Evolutionary conservation across 768 basidiomycete species (phyloP), one percentile per base, ranked within the genome.

Genomic region (Candolleomyces eurysporus): DNA sequence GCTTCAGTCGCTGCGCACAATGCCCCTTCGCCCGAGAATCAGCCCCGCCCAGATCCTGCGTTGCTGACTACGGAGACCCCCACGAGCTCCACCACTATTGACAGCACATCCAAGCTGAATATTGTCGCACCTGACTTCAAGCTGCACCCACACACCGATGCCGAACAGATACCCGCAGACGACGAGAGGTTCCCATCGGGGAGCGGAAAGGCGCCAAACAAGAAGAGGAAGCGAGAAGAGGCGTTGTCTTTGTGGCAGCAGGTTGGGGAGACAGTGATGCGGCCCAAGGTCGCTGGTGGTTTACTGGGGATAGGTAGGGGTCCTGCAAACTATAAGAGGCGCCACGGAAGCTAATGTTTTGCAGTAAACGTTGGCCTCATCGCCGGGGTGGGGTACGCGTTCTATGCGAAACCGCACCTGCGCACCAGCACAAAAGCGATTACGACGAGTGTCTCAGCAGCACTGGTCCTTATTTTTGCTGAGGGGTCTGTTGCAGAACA

Each of bases 361-460:
- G 0, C 60, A 90, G 90, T 89, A 52, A 92, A 92, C 71, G 74
- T 92, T 64, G 90, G 90, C 19, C 72, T 92, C 19, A 66, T 92
- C 30, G 82, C 83, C 1, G 82, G 83, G 9, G 77, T 84, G 21
- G 84, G 86, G 4, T 88, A 87, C 66, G 76, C 80, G 8, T 84
- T 89, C 66, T 91, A 91, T 73, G 78, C 77, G 4, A 75, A 83
- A 36, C 87, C 87, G 19, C 75, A 81, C 55, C 77, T 89, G 31
- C 87, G 88, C 21, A 77, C 79, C 58, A 84, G 91, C 69, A 71
- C 84, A 52, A 70, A 78, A 63, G 71, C 80, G 57, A 69, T 91
- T 68, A 73, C 85, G 57, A 75, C 84, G 60, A 74, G 84, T 45
- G 72, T 84, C 62, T 80, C 84, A 48, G 76, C 83, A 61, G 75